These are phyloP conservation scores for Calocybe cyanea DNA, from an alignment of 768 basidiomycete genomes.

Conservation along the genomic window DNA sequence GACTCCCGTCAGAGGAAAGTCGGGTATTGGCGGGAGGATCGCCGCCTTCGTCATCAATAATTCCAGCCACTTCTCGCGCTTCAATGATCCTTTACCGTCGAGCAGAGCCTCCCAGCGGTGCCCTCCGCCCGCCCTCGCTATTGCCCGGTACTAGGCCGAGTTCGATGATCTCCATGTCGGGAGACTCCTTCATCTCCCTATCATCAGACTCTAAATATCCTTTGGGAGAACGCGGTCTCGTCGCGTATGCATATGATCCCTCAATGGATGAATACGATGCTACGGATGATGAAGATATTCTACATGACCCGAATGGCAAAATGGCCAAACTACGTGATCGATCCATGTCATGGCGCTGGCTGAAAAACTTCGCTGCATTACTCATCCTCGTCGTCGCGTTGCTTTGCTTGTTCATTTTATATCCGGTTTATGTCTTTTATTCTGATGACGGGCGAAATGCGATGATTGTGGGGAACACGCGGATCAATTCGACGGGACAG, in stretches of 20 bases:
- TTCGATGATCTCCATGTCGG: conserved; percentile 30
- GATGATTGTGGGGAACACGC: conserved; percentile 53
- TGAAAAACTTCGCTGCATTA: conserved; percentile 65
- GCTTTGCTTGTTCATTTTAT: conserved; percentile 70
- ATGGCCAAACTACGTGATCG: conserved; percentile 19
- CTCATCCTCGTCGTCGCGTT: conserved; percentile 53
- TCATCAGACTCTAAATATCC: conserved; percentile 71
- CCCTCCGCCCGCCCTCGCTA: conserved; percentile 31
- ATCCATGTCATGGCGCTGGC: conserved; percentile 24
- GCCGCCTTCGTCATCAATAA: background rate
- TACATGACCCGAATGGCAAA: conserved; percentile 47
- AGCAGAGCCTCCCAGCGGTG: conserved; percentile 24
- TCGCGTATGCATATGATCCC: conserved; percentile 68
- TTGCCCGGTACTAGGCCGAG: conserved; percentile 22
- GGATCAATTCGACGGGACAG: conserved; percentile 66
- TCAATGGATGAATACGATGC: conserved; percentile 30
- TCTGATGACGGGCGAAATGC: conserved; percentile 28
- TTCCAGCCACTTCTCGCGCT: conserved; percentile 15
- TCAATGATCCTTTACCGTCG: conserved; percentile 35
- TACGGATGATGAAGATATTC: conserved; percentile 54
- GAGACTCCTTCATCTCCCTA: conserved; percentile 44
- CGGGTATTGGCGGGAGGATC: conserved; percentile 12
- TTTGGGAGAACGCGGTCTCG: conserved; percentile 33
- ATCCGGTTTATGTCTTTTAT: conserved; percentile 57
- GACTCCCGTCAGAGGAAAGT: conserved; percentile 20